Conservation (phyloP, 345 rosid genomes). For the Lumnitzera racemosa region DNA sequence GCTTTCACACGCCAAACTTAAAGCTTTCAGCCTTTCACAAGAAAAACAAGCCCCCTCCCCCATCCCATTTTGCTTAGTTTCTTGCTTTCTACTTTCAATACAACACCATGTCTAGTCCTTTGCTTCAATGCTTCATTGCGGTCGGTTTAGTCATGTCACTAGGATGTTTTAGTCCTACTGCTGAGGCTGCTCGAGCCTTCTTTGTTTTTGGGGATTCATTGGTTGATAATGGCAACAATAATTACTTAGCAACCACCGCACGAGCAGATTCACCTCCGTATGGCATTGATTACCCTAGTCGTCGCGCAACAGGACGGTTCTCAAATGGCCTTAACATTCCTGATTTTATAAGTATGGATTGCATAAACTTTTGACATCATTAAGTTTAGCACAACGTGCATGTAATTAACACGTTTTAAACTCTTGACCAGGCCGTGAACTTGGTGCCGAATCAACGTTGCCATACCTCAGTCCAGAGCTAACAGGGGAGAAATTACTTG, state of each 20-base stretch:
- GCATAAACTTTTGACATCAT: background rate
- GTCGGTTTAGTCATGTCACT: slow-evolving; percentile 18
- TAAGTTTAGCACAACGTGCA: background rate
- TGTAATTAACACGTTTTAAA: background rate
- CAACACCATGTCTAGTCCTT: too few species aligned
- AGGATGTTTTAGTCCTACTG: slow-evolving; percentile 19
- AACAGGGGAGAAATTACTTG: slow-evolving; percentile 48
- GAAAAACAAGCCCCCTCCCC: too few species aligned
- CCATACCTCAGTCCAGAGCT: slow-evolving; percentile 76
- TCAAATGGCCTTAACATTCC: slow-evolving; percentile 88
- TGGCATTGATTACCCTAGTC: slow-evolving; percentile 74
- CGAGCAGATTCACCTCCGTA: slow-evolving; percentile 75
- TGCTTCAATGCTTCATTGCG: background rate
- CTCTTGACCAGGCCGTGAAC: slow-evolving; percentile 40
- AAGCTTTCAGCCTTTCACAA: too few species aligned
- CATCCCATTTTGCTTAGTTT: too few species aligned
- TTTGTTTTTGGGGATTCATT: slow-evolving; percentile 75
- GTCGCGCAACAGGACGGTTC: slow-evolving; percentile 68
- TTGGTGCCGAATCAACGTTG: slow-evolving; percentile 56
- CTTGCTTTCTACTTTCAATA: too few species aligned
- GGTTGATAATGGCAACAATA: slow-evolving; percentile 85
- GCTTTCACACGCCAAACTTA: too few species aligned
- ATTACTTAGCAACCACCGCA: slow-evolving; percentile 71
- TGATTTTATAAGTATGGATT: slow-evolving; percentile 54
- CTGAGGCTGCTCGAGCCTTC: slow-evolving; percentile 49